Evolutionary conservation across 306 rosid genomes (phyloP).

Genomic region (Mimosa pudica): DNA sequence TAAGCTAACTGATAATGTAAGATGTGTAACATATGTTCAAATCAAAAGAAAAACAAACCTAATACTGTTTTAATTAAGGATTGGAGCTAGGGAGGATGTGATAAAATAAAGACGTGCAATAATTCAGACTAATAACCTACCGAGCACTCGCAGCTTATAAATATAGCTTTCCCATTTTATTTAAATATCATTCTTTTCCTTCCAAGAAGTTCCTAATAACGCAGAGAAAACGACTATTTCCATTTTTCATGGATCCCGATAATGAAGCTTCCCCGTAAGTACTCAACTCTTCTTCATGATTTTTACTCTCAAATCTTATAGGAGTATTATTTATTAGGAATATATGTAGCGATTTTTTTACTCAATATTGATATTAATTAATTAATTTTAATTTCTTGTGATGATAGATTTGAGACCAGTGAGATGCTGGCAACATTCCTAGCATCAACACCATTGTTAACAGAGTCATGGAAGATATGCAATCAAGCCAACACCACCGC

Average conservation of each 20-base stretch:
- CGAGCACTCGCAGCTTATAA: background rate
- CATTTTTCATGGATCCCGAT: slow-evolving; percentile 54
- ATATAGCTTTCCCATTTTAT: background rate
- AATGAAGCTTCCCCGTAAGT: slow-evolving; percentile 73
- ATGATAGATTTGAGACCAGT: slow-evolving; percentile 70
- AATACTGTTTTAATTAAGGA: no score
- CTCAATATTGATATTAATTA: background rate
- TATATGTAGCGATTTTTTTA: background rate
- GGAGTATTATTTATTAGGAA: no score
- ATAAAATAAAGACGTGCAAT: background rate
- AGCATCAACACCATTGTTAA: slow-evolving; percentile 68
- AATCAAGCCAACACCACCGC: slow-evolving; percentile 47
- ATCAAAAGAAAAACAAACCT: no score
- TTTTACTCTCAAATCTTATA: background rate
- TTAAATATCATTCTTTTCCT: background rate
- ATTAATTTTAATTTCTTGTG: background rate
- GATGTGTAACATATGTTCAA: no score
- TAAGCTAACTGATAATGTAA: no score
- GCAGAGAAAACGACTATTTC: background rate
- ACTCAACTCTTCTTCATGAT: slow-evolving; percentile 17
- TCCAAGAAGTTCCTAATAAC: background rate
- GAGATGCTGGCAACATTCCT: slow-evolving; percentile 70
- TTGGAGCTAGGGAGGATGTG: no score
- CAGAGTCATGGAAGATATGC: slow-evolving; percentile 84
- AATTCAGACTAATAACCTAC: background rate